Evolutionary conservation across 164 flowering plant species (phyloP), one percentile per base, ranked within the genome.

Genomic region (Cinnamomum micranthum): DNA sequence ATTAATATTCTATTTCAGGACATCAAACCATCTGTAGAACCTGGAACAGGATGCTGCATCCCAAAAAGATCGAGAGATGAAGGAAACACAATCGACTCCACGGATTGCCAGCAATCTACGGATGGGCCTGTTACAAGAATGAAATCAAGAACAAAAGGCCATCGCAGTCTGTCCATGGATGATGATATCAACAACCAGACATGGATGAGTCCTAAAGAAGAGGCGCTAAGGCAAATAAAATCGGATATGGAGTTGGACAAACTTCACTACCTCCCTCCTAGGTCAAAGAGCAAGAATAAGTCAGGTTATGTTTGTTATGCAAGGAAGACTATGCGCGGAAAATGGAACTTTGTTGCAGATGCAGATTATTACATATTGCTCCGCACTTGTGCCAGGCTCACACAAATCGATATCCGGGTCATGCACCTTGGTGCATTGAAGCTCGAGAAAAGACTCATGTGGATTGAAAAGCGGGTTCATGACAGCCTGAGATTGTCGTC

Each of bases 331-430:
- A 84, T 80, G 59, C 82, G 72, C 7, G 93, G 92, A 24, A 74
- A 81, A n/a, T 77, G 76, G 19, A 55, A 79, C 47, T 41, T 0
- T 41, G 47, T 41, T 7, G 47, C 47, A 41, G 94, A 93, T 86
- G 97, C 92, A 13, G 98, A 95, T 86, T 91, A 93, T 72, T 95
- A 93, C 81, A 88, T 93, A 51, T 71, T 95, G 80, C 92, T 95
- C 76, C 92, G 94, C 24, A 85, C 87, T 51, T 93, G 93, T 84
- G 97, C 97, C 10, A 85, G 74, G 69, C 84, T 84, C 73, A 95
- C 84, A 3, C 83, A 86, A 74, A 88, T 92, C 59, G 97, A 92
- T 73, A 62, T 82, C 52, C 87, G 91, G 75, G 71, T 68, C 33
- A 86, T 95, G 95, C 95, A 93, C 77, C 63, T 69, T 17, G 93